Base-by-base conservation (phyloP, 352 stramenopile genomes). In the Pythium aristosporum region DNA sequence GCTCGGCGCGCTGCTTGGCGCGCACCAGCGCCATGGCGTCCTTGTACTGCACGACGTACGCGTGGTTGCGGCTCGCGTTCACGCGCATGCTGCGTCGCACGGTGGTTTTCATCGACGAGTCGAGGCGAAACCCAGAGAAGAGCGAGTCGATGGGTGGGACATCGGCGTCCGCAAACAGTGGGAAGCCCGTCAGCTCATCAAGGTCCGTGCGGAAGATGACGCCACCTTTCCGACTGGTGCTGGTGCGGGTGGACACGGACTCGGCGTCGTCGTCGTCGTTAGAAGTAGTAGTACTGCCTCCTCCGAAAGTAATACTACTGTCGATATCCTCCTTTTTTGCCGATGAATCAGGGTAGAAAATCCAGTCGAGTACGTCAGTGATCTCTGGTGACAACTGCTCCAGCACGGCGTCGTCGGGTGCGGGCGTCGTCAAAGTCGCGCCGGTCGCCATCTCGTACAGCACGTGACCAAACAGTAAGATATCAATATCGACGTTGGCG, bases 371-470 rank as follows among this genome's bases (percentile, higher is more conserved):
- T 18, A 87, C 82, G 10, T 90, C 73, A 2, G 80, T 75, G 39
- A 91, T 81, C 57, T 88, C 77, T 1, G 75, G 73, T 0, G 59
- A 53, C n/a, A 91, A 46, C 56, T 80, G 73, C 32, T 86, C 67
- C 0, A 92, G 57, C 23, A 89, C 76, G 20, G 55, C 57, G 61
- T 77, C 69, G 15, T 85, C 75, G 1, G 84, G 84, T 41, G 69
- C 58, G 2, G 74, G 54, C 18, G 68, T 69, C 18, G 70, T 23
- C 1, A 92, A 67, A 63, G 90, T 82, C 71, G 75, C 66, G 1
- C 84, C 84, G 3, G 80, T 90, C 0, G 78, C 82, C 84, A 92
- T 91, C 52, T 92, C 84, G 52, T 90, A 92, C 53, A 92, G 51
- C 32, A 90, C 69, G 10, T 89, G 82, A 7, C 84, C 82, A 59